Evolutionary conservation across 495 filamentous ascomycete genomes (phyloP), one percentile per base, ranked within the genome.

Genomic region (Amphirosellinia nigrospora): DNA sequence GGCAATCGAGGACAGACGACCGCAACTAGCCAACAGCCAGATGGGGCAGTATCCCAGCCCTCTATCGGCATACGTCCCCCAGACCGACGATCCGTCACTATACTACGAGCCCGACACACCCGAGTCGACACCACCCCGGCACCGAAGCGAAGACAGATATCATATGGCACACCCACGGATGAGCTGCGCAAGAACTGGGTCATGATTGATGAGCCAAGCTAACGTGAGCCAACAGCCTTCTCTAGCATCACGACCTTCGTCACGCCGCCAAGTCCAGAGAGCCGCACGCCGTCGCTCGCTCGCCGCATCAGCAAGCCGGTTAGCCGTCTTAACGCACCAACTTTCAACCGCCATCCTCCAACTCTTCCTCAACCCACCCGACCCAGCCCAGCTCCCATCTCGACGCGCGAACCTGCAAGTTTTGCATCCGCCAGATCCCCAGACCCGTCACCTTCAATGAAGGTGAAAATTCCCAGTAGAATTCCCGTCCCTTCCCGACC

Each of bases 101-200:
- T 73, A 72, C 45, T 72, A 75, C 56, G 74, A 82, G 15, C 69
- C 34, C 62, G 79, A 68, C 66, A 80, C 80, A 16, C 81, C 80
- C 16, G 83, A 85, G 16, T 75, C 76, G 3, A 83, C 85, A 5
- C 85, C 85, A 2, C 77, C 79, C 82, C 84, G 21, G 81, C 85
- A 0, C 75, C 82, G 16, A 88, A 88, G 69, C 79, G 86, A 65
- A 79, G 86, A 30, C 86, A 87, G 58, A 82, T 87, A 16, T 81
- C 78, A 46, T 72, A 73, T 71, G 68, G 70, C 21, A 32, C 65
- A 16, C 66, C 68, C 30, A 81, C 78, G 70, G 89, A 87, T 36
- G 90, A 89, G 64, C 83, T 88, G 50, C 82, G 82, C 65, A 86
- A 82, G 70, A 91, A 85, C 74, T 97, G 93, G 93, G 90, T 97